Evolutionary conservation across 129 eudicot species (phyloP).

Genomic region (Saposhnikovia divaricata): DNA sequence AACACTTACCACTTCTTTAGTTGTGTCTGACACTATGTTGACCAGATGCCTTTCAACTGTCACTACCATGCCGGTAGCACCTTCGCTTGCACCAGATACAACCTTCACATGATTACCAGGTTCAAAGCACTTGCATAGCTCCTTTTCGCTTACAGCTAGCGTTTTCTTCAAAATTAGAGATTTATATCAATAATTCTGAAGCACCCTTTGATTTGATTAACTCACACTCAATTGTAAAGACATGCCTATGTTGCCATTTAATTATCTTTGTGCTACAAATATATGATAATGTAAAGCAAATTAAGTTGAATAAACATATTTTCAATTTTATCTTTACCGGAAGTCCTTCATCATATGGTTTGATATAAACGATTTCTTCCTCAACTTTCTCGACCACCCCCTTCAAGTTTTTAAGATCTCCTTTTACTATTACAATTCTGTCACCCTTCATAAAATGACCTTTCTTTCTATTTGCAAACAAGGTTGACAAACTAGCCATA

Average conservation of each 20-base stretch:
- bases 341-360: constrained; percentile 66
- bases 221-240: not conserved
- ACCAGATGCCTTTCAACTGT: constrained; percentile 85
- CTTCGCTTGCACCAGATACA: constrained; percentile 80
- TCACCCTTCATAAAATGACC: constrained; percentile 98
- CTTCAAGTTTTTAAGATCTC: constrained; percentile 76
- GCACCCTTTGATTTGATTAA: constrained; percentile 11
- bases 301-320: not conserved
- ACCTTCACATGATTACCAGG: constrained; percentile 96
- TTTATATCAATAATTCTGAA: not conserved
- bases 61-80: constrained; percentile 93
- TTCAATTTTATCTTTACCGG: constrained; percentile 42
- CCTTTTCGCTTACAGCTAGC: constrained; percentile 71
- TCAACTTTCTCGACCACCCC: constrained; percentile 92
- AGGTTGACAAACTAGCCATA: constrained; percentile 61
- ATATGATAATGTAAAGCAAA: constrained; percentile 11
- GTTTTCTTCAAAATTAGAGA: constrained; percentile 40
- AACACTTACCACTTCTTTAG: constrained; percentile 80
- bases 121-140: constrained; percentile 95
- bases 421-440: constrained; percentile 68
- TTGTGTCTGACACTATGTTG: constrained; percentile 76
- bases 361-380: constrained; percentile 78
- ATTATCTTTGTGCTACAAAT: constrained; percentile 2
- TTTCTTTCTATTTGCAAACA: constrained; percentile 82
- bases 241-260: not conserved